Evolutionary conservation across 1,139 yeast species (phyloP).

Genomic region (Saccharomyces hybrid): DNA sequence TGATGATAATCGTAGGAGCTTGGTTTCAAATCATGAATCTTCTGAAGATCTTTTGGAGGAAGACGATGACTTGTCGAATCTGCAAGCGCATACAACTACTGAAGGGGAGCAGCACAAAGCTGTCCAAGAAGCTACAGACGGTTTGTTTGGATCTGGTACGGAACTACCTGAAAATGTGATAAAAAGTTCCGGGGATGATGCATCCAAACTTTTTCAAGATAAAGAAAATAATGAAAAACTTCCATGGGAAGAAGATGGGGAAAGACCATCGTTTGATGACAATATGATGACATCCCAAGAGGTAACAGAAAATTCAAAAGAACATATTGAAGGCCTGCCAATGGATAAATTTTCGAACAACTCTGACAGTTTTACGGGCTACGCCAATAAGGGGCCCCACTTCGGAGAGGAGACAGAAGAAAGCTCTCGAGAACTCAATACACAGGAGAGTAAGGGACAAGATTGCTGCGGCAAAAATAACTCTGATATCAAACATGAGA

Average conservation of each 20-base stretch:
- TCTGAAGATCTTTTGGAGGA: neutral
- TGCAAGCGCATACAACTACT: neutral
- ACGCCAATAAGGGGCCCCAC: neutral
- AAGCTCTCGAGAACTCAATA: neutral
- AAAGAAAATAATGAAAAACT: neutral
- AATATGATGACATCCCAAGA: neutral
- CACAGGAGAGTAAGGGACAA: neutral
- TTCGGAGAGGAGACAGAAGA: slow-evolving; percentile 1
- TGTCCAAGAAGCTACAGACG: slow-evolving; percentile 4
- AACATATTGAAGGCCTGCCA: slow-evolving; percentile 5
- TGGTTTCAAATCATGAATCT: neutral
- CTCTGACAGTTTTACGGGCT: slow-evolving; percentile 4
- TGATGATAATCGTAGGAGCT: neutral
- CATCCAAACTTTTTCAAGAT: neutral
- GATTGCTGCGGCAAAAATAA: neutral
- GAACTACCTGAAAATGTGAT: neutral
- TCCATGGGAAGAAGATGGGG: slow-evolving; percentile 8
- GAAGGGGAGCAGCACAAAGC: neutral
- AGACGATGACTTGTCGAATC: slow-evolving; percentile 3
- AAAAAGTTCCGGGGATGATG: neutral
- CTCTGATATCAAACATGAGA: neutral
- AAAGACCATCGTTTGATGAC: neutral
- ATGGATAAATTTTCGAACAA: slow-evolving; percentile 9
- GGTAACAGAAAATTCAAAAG: neutral
- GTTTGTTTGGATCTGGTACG: slow-evolving; percentile 11